These are phyloP conservation scores for Croton laevigatus DNA, from an alignment of 441 rosid genomes.

Conservation along the genomic window DNA sequence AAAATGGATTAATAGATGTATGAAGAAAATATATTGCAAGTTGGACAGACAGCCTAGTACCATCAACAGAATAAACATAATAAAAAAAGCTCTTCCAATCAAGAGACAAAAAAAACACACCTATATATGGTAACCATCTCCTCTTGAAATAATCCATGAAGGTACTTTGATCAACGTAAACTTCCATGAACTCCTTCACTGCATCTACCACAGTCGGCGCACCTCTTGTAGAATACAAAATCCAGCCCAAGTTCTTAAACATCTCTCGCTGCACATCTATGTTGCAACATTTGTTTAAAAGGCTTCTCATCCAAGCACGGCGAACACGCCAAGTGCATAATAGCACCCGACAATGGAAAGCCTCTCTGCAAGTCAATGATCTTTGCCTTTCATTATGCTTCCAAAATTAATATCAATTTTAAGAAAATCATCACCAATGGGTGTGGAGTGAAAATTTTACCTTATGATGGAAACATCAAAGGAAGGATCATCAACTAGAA, in stretches of 20 bases:
- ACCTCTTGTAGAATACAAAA: constrained; percentile 42
- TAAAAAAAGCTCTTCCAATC: constrained; percentile 1
- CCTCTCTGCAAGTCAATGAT: constrained; percentile 41
- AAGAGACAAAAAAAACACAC: constrained; percentile 30
- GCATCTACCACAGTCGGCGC: constrained; percentile 32
- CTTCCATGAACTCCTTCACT: constrained; percentile 46
- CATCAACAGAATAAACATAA: background rate
- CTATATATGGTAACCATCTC: constrained; percentile 44
- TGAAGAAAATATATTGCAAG: background rate
- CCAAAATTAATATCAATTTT: constrained; percentile 5
- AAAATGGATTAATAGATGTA: background rate
- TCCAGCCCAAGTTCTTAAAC: constrained; percentile 46
- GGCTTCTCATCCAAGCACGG: constrained; percentile 49
- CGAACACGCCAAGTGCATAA: constrained; percentile 49
- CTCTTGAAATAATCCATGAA: constrained; percentile 51
- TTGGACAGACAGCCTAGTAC: background rate
- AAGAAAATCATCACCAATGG: constrained; percentile 13
- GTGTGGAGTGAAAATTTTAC: constrained; percentile 24
- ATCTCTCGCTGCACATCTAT: constrained; percentile 46
- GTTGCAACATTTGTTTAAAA: constrained; percentile 44
- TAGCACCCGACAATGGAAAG: constrained; percentile 44
- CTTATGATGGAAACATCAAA: constrained; percentile 38
- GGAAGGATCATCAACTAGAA: constrained; percentile 48
- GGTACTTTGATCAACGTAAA: constrained; percentile 45
- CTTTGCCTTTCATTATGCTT: constrained; percentile 15